Conservation (phyloP, 1,284 basidiomycete species). For the Vanrija sp. region DNA sequence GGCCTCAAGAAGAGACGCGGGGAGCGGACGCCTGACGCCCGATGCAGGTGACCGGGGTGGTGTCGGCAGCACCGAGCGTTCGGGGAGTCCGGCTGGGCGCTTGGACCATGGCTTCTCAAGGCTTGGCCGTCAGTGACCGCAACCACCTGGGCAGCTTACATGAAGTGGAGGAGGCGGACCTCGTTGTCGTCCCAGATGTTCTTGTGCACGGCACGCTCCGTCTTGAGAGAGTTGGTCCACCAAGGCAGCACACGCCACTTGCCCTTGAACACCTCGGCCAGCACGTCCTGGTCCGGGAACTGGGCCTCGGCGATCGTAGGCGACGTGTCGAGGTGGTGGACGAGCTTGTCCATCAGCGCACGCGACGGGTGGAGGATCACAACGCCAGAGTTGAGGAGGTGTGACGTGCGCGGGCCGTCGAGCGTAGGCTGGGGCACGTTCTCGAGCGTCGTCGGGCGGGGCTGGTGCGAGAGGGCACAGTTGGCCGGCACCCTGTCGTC, state of each 20-base stretch:
- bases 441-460: conserved; percentile 55
- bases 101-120: conserved; percentile 48
- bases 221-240: conserved; percentile 53
- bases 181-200: conserved; percentile 50
- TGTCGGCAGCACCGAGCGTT: not conserved
- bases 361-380: conserved; percentile 72
- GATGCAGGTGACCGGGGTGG: conserved; percentile 3
- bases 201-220: conserved; percentile 45
- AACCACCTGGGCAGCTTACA: conserved; percentile 27
- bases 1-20: conserved; percentile 26
- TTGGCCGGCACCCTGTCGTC: conserved; percentile 73
- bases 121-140: conserved; percentile 18
- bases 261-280: conserved; percentile 72
- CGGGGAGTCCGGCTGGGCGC: conserved; percentile 11
- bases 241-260: conserved; percentile 50
- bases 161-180: conserved; percentile 49
- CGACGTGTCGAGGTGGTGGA: conserved; percentile 63
- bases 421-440: conserved; percentile 50
- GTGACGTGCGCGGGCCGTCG: conserved; percentile 64
- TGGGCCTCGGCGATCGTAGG: conserved; percentile 65
- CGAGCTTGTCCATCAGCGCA: conserved; percentile 55
- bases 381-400: conserved; percentile 80
- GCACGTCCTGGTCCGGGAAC: conserved; percentile 91
- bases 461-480: conserved; percentile 71
- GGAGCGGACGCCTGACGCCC: conserved; percentile 17